Base-by-base conservation (phyloP, 768 basidiomycete species). In the Lyophyllum shimeji region DNA sequence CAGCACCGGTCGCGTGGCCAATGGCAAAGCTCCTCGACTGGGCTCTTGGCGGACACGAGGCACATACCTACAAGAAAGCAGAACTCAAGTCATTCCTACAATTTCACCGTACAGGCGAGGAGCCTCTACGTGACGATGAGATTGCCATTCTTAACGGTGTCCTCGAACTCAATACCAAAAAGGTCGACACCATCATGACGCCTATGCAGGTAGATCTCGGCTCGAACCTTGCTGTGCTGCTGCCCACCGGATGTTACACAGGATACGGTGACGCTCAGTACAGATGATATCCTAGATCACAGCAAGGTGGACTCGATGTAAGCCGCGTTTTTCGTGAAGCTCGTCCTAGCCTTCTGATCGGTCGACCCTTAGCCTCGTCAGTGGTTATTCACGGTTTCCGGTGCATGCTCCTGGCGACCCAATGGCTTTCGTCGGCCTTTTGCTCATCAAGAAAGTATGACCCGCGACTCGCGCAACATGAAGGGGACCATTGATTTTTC, bases 361-460 rank as follows among this genome's bases (percentile, higher is more conserved):
- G 21, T 43, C 50, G 3, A 17, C 40, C 43, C 27, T 25, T 34
- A 89, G 86, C 44, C 70, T 90, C 20, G 66, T 77, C n/a, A 89
- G 86, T 60, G 95, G 95, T 0, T 97, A 96, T 67, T 95, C 94
- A 1, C 86, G 95, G 18, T 91, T 98, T 65, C 95, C 95, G 0
- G 82, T 98, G 0, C 92, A 96, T 64, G 83, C 85, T 56, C 80
- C 87, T 2, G 82, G 81, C 3, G 80, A 89, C 40, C 81, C 84
- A 8, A 65, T 81, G 9, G 78, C 89, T 8, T 97, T 95, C 67
- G 70, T 89, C 7, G 94, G 95, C 0, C 78, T 96, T 53, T 76
- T 97, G 1, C 81, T 95, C 20, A 81, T 95, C 47, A 95, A 95
- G 66, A 87, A 88, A 79, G 90, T 87, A 43, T 15, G n/a, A 12